Evolutionary conservation across 2,329 filamentous ascomycete species (phyloP), one percentile per base, ranked within the genome.

Genomic region (Alternaria sp.): DNA sequence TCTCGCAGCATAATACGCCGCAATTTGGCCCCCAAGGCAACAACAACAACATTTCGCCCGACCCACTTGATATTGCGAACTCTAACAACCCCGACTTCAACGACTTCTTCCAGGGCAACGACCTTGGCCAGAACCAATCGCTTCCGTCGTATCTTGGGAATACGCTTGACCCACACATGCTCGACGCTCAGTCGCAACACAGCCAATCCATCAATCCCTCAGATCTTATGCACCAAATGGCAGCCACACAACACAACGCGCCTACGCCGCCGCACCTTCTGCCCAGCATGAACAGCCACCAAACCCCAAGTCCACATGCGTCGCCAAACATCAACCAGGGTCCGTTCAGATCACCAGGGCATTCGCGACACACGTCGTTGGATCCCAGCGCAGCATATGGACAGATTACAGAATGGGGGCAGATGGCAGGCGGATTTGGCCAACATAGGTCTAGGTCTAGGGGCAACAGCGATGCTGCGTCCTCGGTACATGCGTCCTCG

Each of bases 401-500:
- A 43, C 83, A 84, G 46, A 80, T 82, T 49, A 80, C 81, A 46
- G 88, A 90, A 63, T 90, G 88, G 88, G 81, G 82, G 34, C 83
- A 81, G 73, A 85, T 85, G 68, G 80, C 82, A n/a, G 46, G 44
- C 32, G 51, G 83, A 61, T 97, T 96, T 73, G 90, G 92, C 67
- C 84, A 87, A n/a, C 94, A 97, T 75, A 87, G 93, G 69, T 57
- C 51, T 5, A 53, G 46, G 32, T 57, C 54, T 12, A 88, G 94
- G 72, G 89, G 88, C 38, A 91, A 92, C 1, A 97, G 94, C n/a
- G 94, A 97, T 67, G 80, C 82, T 67, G 80, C 81, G 7, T 93
- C 90, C 72, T 97, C 93, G 3, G 94, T 97, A 68, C 89, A 97
- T 18, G 53, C 57, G 6, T 97, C 87, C 3, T 96, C 93, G 18